Percentiles rank a stretch among this genome's conserved stretches.
These are phyloP conservation scores for Pestalotiopsis sp. DNA, from an alignment of 2,329 filamentous ascomycete species.

Conservation along the genomic window DNA sequence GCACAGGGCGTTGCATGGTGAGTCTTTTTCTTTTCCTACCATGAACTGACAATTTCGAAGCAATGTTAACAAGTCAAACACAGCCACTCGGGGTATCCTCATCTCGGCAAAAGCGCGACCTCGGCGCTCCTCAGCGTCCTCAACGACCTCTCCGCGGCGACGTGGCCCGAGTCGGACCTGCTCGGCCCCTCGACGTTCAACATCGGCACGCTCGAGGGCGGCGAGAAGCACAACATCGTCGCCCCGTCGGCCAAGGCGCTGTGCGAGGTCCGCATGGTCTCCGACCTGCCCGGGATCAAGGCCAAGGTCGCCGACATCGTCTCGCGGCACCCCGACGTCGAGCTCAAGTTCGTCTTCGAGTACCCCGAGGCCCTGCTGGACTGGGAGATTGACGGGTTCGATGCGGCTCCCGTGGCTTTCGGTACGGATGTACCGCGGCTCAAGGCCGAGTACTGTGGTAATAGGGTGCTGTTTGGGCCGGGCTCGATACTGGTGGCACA, in stretches of 20 bases:
- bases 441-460: slow-evolving; percentile 27
- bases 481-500: slow-evolving; percentile 42
- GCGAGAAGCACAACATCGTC: slow-evolving; percentile 42
- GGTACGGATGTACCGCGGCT: slow-evolving; percentile 43
- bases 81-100: slow-evolving; percentile 41
- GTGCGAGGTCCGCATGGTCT: slow-evolving; percentile 41
- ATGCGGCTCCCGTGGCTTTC: slow-evolving; percentile 38
- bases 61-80: background rate
- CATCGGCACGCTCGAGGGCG: slow-evolving; percentile 40
- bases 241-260: slow-evolving; percentile 40
- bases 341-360: slow-evolving; percentile 37
- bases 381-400: slow-evolving; percentile 41
- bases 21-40: slow-evolving; percentile 9
- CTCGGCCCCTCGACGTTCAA: slow-evolving; percentile 43
- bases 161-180: slow-evolving; percentile 37
- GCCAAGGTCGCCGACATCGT: slow-evolving; percentile 34
- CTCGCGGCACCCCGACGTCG: slow-evolving; percentile 33
- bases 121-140: slow-evolving; percentile 34
- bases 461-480: slow-evolving; percentile 42
- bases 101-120: slow-evolving; percentile 36
- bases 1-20: slow-evolving; percentile 31
- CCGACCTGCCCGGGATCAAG: slow-evolving; percentile 37
- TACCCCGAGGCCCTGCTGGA: slow-evolving; percentile 43
- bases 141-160: slow-evolving; percentile 31
- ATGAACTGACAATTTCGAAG: too few species aligned